Evolutionary conservation across 163 green algal species (phyloP), one percentile per base, ranked within the genome.

Genomic region (Scenedesmus sp.): DNA sequence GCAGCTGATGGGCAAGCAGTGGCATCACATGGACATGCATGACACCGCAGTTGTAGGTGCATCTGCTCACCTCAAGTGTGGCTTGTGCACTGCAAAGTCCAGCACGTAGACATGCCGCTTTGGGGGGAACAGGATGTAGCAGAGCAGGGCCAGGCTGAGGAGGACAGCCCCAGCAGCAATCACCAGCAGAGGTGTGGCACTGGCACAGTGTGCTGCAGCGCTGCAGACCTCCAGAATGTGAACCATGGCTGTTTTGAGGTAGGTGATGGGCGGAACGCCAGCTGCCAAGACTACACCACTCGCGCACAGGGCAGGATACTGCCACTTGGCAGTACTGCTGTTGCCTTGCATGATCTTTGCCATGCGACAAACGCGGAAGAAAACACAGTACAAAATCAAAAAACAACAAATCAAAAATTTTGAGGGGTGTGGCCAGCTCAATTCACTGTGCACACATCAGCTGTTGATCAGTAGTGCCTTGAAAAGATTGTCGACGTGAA

Each of bases 51-150:
- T 18, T 16, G 9, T 13, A 76, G 16, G 34, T 12, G 66, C 62
- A 34, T 52, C 0, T 79, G 70, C 82, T 57, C 82, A 87, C 82
- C 56, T 87, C 2, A 15, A 62, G 1, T 94, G 94, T 3, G 97
- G 92, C 56, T 96, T 96, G 93, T 95, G 98, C 60, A 96, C 96
- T 67, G 96, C 88, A 94, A 97, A 99, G 90, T 99, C 96, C 10
- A 99, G 83, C 46, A 99, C 88, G 92, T 99, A 99, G 0, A 99
- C 98, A 4, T 16, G 60, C 34, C 94, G 94, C 15, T 93, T 91
- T 3, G 85, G 12, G 54, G 81, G 52, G 15, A 85, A 59, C 46
- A 85, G 23, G 70, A 79, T 79, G 70, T 79, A 79, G 70, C 70
- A 79, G 23, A 79, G 70, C 10, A 79, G 70, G 23, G 23, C 77